Conservation (phyloP, 1,284 basidiomycete species). For the Malassezia globosa region DNA sequence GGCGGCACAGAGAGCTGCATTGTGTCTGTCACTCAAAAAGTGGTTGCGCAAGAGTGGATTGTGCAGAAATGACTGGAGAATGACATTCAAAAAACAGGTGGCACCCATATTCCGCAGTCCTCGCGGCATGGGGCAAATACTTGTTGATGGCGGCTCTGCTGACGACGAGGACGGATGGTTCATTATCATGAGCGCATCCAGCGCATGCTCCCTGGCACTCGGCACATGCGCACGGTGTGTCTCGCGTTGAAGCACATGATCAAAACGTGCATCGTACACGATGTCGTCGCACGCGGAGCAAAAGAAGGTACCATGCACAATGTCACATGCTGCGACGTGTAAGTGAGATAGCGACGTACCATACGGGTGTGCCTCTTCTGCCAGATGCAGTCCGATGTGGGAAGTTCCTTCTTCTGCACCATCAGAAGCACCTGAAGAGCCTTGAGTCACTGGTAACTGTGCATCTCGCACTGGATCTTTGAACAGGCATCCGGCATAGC, state of each 20-base stretch:
- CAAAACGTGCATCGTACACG: slow-evolving; percentile 35
- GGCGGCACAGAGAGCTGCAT: slow-evolving; percentile 56
- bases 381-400: slow-evolving; percentile 17
- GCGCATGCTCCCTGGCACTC: slow-evolving; percentile 18
- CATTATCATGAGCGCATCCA: slow-evolving; percentile 1
- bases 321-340: slow-evolving; percentile 35
- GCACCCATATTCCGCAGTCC: slow-evolving; percentile 85
- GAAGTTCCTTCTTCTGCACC: slow-evolving; percentile 23
- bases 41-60: slow-evolving; percentile 83
- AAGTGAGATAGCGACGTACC: too few species aligned
- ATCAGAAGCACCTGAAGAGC: slow-evolving; percentile 10
- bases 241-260: slow-evolving; percentile 22
- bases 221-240: slow-evolving; percentile 14
- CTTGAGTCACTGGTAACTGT: not conserved
- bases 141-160: not conserved
- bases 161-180: slow-evolving; percentile 6
- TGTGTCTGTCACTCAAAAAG: slow-evolving; percentile 76
- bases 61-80: slow-evolving; percentile 82
- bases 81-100: slow-evolving; percentile 86
- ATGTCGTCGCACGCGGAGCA: slow-evolving; percentile 38
- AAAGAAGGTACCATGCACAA: slow-evolving; percentile 37
- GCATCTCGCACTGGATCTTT: slow-evolving; percentile 13
- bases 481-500: slow-evolving; percentile 33
- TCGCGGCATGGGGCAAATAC: slow-evolving; percentile 54
- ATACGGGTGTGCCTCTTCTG: slow-evolving; percentile 11